phyloP scores from a whole-genome alignment of 2,329 filamentous ascomycete genomes.

The Hypomyces perniciosus region DNA sequence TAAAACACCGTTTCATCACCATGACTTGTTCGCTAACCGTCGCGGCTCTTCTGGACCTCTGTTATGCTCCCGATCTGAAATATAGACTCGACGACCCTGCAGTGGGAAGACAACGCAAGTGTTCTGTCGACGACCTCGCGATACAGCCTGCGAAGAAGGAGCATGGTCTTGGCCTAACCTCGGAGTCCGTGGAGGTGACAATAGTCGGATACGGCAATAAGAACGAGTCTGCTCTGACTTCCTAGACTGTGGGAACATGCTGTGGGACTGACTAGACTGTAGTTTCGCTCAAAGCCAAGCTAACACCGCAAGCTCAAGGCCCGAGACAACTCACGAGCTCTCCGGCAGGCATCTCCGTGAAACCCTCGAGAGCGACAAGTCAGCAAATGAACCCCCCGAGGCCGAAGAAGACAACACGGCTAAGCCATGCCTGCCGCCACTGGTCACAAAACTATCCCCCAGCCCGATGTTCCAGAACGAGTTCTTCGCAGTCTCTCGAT shows the following conservation, averaged over 20 bases:
- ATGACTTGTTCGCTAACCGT: conserved; percentile 3
- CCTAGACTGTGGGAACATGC: neutral
- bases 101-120: neutral
- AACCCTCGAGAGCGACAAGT: no score
- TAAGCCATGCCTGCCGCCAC: neutral
- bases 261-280: neutral
- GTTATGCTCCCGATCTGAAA: conserved; percentile 1
- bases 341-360: no score
- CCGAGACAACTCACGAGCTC: no score
- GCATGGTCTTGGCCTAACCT: no score
- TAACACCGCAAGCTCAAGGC: no score
- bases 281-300: no score
- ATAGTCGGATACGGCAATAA: neutral
- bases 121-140: no score
- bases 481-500: conserved; percentile 35
- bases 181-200: neutral
- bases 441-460: conserved; percentile 1
- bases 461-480: conserved; percentile 30
- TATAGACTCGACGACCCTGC: neutral
- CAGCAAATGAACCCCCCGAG: neutral
- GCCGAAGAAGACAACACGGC: neutral
- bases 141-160: no score
- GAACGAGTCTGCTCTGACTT: neutral
- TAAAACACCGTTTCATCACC: neutral
- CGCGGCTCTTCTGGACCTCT: conserved; percentile 3